Evolutionary conservation across 2,329 filamentous ascomycete species (phyloP).

Genomic region (Ramularia endophylla): DNA sequence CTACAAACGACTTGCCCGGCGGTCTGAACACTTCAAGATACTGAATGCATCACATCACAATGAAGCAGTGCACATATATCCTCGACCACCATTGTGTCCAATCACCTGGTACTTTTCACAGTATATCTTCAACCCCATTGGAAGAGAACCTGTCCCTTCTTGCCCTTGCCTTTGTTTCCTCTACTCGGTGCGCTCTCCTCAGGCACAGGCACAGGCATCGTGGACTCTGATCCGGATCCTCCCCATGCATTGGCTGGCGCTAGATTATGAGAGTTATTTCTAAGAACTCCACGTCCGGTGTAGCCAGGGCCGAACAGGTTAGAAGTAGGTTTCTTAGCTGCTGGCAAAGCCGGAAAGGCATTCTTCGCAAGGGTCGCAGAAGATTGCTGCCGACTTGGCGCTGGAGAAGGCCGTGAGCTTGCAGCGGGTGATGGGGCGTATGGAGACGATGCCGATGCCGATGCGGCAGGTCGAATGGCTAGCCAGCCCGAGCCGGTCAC

Average conservation of each 20-base stretch:
- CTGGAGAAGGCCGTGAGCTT: constrained; percentile 27
- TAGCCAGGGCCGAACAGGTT: constrained; percentile 48
- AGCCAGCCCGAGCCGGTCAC: constrained; percentile 25
- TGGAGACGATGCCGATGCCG: constrained; percentile 25
- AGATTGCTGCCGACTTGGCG: constrained; percentile 33
- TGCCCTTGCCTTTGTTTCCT: constrained; percentile 40
- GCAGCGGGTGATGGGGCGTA: constrained; percentile 24
- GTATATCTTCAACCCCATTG: constrained; percentile 38
- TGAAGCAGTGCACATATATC: too few relatives aligned
- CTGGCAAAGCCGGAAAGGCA: constrained; percentile 76
- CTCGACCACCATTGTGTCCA: too few relatives aligned
- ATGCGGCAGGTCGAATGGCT: constrained; percentile 23
- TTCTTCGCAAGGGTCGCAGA: constrained; percentile 40
- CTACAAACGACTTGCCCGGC: too few relatives aligned
- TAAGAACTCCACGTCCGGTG: constrained; percentile 39
- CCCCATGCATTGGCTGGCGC: constrained; percentile 39
- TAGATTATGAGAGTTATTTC: constrained; percentile 34
- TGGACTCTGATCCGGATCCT: constrained; percentile 17
- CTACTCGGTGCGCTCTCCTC: constrained; percentile 17
- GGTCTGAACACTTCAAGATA: too few relatives aligned
- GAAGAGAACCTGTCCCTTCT: constrained; percentile 46
- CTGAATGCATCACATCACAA: too few relatives aligned
- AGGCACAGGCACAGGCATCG: constrained; percentile 15
- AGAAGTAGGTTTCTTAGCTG: constrained; percentile 63
- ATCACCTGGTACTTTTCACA: too few relatives aligned